Evolutionary conservation across 768 basidiomycete species (phyloP).

Genomic region (Naganishia onofrii): DNA sequence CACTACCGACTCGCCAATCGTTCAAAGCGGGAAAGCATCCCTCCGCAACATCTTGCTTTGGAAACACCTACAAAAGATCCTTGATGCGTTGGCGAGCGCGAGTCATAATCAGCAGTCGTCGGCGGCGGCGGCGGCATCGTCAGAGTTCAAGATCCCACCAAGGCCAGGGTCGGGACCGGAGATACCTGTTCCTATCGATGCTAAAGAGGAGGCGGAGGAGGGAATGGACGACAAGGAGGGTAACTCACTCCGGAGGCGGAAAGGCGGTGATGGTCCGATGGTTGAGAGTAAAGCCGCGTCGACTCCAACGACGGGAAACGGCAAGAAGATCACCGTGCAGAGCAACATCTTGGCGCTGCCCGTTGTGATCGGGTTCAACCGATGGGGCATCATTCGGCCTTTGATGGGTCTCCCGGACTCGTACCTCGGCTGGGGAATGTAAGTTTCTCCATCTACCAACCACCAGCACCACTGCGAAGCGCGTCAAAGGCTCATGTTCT

Average conservation of each 20-base stretch:
- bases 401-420: slow-evolving; percentile 60
- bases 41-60: slow-evolving; percentile 53
- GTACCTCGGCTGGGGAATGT: slow-evolving; percentile 69
- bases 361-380: slow-evolving; percentile 47
- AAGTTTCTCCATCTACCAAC: too few species aligned
- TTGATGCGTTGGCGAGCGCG: slow-evolving; percentile 72
- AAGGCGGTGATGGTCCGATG: not conserved
- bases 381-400: slow-evolving; percentile 42
- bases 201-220: not conserved
- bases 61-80: slow-evolving; percentile 75
- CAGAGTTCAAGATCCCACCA: not conserved
- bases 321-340: slow-evolving; percentile 39
- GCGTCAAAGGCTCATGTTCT: slow-evolving; percentile 38
- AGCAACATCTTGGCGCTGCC: slow-evolving; percentile 46
- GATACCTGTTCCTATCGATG: slow-evolving; percentile 45
- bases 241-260: not conserved
- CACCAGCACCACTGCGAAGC: too few species aligned
- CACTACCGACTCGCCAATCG: slow-evolving; percentile 60
- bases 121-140: too few species aligned
- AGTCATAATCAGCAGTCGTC: slow-evolving; percentile 38
- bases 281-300: slow-evolving; percentile 5
- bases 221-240: not conserved
- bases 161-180: not conserved
- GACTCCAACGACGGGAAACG: not conserved
- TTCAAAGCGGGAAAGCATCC: slow-evolving; percentile 54